These are phyloP conservation scores for Purshia tridentata DNA, from an alignment of 306 rosid genomes.

Conservation along the genomic window DNA sequence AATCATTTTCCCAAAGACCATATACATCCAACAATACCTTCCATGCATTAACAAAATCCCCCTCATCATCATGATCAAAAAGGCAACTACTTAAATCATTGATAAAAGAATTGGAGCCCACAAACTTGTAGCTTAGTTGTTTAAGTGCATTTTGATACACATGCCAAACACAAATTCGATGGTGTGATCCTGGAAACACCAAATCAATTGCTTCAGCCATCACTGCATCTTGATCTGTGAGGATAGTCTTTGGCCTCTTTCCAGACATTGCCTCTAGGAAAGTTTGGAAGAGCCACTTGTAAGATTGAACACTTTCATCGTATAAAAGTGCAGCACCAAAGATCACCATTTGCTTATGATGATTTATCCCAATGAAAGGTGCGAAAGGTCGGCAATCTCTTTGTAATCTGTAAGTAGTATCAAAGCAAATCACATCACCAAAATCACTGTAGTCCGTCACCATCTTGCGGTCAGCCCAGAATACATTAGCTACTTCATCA, in stretches of 20 bases:
- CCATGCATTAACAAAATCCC: constrained; percentile 56
- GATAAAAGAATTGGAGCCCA: constrained; percentile 35
- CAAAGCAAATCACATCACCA: constrained; percentile 64
- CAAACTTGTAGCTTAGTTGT: constrained; percentile 36
- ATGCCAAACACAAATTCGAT: constrained; percentile 54
- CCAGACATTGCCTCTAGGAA: constrained; percentile 52
- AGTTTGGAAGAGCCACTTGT: constrained; percentile 52
- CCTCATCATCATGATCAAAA: constrained; percentile 52
- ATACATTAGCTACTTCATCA: constrained; percentile 49
- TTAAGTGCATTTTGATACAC: constrained; percentile 48
- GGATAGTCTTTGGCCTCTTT: constrained; percentile 54
- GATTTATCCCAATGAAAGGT: constrained; percentile 48
- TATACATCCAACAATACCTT: constrained; percentile 40
- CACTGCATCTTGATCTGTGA: constrained; percentile 44
- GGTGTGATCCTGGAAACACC: constrained; percentile 32
- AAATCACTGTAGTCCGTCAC: constrained; percentile 46
- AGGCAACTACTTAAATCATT: constrained; percentile 49
- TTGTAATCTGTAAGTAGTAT: constrained; percentile 47
- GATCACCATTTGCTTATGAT: constrained; percentile 54
- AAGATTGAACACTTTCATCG: constrained; percentile 50
- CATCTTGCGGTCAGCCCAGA: constrained; percentile 66
- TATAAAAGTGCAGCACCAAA: constrained; percentile 55
- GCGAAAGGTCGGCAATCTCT: constrained; percentile 43
- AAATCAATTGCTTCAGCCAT: constrained; percentile 40
- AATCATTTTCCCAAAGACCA: constrained; percentile 51